Base-by-base conservation (phyloP, 2,329 filamentous ascomycete species). In the Chrysoporthe deuterocubensis region DNA sequence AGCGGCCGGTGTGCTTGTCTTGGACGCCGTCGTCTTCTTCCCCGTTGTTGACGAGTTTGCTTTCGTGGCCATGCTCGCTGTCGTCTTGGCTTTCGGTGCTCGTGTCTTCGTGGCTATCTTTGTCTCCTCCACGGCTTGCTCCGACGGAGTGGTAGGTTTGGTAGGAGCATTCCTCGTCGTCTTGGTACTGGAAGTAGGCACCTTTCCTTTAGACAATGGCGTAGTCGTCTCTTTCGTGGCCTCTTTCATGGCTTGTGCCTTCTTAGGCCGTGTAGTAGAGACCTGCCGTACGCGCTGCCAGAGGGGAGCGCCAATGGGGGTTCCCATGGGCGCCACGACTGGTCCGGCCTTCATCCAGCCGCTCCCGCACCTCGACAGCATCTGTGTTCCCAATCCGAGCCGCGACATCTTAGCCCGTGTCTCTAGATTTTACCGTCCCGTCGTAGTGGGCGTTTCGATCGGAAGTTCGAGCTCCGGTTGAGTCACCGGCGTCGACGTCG, bases 221-320 rank as follows among this genome's bases (percentile, higher is more conserved):
- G 18, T 46, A 9, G 18, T 21, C 13, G 57, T 54, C 32, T 21
- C 59, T 21, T 67, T 65, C 9, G 32, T 26, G 14, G 59, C 50
- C 34, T 67, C 66, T 52, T 68, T 68, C 52, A 54, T 46, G 3
- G 62, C 58, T 59, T 65, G 65, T 2, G 62, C 65, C 26, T 63
- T 68, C 37, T 65, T 68, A n/a, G 68, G 32, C n/a, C 44, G 52
- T 21, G 68, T 70, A 16, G 65, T 69, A 48, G 68, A 68, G 32
- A 61, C 68, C 32, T 66, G 62, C 34, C 68, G 59, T 21, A 66
- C 48, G 46, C 32, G 26, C 44, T 68, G 58, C 32, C 43, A 48
- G 4, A 70, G 11, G 4, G 50, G 34, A 18, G n/a, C 60, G 11
- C 42, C 52, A 26, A 13, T 54, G n/a, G 58, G 32, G 1, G 34